Evolutionary conservation across 2,329 filamentous ascomycete genomes (phyloP), one percentile per base, ranked within the genome.

Genomic region (Pseudogymnoascus verrucosus): DNA sequence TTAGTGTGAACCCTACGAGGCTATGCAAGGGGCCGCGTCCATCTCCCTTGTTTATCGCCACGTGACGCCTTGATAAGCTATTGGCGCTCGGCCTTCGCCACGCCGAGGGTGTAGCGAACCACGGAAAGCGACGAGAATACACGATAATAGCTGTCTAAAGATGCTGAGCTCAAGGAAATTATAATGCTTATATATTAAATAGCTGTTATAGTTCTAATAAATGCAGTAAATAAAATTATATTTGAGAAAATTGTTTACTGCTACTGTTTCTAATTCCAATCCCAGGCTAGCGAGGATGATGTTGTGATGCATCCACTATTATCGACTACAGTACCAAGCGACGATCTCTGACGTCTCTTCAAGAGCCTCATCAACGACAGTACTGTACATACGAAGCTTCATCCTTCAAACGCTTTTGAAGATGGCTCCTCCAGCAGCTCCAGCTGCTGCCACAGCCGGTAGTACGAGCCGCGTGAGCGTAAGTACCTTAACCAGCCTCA

Each of bases 351-450:
- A 21, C 28, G 51, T 21, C 5, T 4, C 51, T 57, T 54, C 47
- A 11, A 28, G 47, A 54, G 47, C 47, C 51, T 34, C 51, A 57
- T 57, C 51, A 57, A 57, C 51, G 31, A 59, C 51, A n/a, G 61
- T 14, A 26, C 16, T 61, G n/a, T 36, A 16, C 42, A 44, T n/a
- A 64, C 60, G 6, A 23, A 44, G 39, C 54, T 28, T 14, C 39
- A 47, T 28, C 59, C 47, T 19, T 34, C 57, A 47, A 39, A 19
- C 26, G 6, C 28, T 21, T 11, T 62, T 66, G 67, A 73, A 66
- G 7, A 75, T 75, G 74, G 68, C 73, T 69, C 54, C 69, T 68
- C 68, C 67, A 61, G 67, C 66, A 65, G 72, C 69, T 64, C 73
- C 71, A 40, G 67, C 69, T 61, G 68, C 69, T 64, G 71, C 69